phyloP scores from a whole-genome alignment of 2,329 filamentous ascomycete species.

The Endocalyx cinctus region DNA sequence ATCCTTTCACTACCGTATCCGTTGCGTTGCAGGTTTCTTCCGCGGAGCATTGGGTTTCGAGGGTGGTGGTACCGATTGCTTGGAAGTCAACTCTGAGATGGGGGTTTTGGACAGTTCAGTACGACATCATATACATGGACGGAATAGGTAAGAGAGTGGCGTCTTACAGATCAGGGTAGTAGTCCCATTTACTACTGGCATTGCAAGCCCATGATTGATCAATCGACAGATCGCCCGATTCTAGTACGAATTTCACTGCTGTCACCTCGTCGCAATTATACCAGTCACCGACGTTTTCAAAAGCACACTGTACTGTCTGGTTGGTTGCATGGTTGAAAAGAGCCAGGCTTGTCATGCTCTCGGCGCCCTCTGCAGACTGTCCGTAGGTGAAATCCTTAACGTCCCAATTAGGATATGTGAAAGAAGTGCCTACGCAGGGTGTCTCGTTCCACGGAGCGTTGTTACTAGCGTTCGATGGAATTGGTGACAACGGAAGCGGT shows the following conservation, averaged over 20 bases:
- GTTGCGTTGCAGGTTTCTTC: slow-evolving; percentile 2
- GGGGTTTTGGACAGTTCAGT: not conserved
- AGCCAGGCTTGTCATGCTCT: too few relatives aligned
- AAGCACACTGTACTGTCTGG: slow-evolving; percentile 6
- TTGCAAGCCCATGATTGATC: slow-evolving; percentile 13
- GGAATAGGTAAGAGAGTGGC: too few relatives aligned
- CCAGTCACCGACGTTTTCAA: slow-evolving; percentile 7
- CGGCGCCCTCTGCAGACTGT: slow-evolving; percentile 1
- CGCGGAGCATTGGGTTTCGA: slow-evolving; percentile 3
- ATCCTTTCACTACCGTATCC: slow-evolving; percentile 8
- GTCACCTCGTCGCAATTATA: slow-evolving; percentile 9
- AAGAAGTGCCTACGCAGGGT: slow-evolving; percentile 12
- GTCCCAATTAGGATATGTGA: slow-evolving; percentile 16
- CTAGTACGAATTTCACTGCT: slow-evolving; percentile 5
- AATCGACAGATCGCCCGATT: slow-evolving; percentile 10
- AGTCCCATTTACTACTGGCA: slow-evolving; percentile 2
- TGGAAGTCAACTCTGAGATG: slow-evolving; percentile 10
- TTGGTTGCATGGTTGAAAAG: slow-evolving; percentile 14
- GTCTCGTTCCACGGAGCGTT: slow-evolving; percentile 5
- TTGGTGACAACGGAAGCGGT: slow-evolving; percentile 8
- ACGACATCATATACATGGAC: too few relatives aligned
- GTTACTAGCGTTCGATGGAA: not conserved
- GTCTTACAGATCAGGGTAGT: not conserved
- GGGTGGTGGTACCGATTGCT: slow-evolving; percentile 6
- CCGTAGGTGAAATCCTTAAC: slow-evolving; percentile 8